These are phyloP conservation scores for Ampelocalamus luodianensis DNA, from an alignment of 176 grass and related monocot genomes.

Conservation along the genomic window DNA sequence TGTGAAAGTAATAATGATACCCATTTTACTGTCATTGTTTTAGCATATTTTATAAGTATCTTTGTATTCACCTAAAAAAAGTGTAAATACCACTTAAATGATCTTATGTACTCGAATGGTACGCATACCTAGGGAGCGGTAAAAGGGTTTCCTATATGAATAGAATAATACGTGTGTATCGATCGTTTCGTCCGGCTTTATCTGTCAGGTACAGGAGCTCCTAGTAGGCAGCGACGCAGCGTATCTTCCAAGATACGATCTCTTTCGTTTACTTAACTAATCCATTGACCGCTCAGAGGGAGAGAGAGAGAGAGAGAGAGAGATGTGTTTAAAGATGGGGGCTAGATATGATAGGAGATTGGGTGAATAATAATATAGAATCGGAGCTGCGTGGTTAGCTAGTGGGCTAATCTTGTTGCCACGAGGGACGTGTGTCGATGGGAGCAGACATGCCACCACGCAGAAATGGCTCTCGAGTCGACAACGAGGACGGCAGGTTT, in stretches of 20 bases:
- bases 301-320: too few relatives aligned
- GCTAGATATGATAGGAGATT: conserved; percentile 37
- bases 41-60: too few relatives aligned
- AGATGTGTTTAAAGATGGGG: conserved; percentile 9
- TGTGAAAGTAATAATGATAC: too few relatives aligned
- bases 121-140: fast-evolving
- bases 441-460: neutral
- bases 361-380: conserved; percentile 20
- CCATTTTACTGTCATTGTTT: too few relatives aligned
- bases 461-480: neutral
- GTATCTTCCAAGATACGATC: conserved; percentile 40
- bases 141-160: too few relatives aligned
- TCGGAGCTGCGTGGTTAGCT: neutral
- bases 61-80: too few relatives aligned
- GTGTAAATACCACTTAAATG: too few relatives aligned
- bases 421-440: conserved; percentile 42
- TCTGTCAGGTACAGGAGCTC: neutral
- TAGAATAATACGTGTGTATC: neutral
- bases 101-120: too few relatives aligned
- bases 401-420: conserved; percentile 26
- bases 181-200: conserved; percentile 7
- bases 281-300: too few relatives aligned
- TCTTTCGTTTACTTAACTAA: neutral
- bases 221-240: conserved; percentile 18
- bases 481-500: conserved; percentile 4